These are phyloP conservation scores for Colletotrichum horii DNA, from an alignment of 2,329 filamentous ascomycete species.

Conservation along the genomic window DNA sequence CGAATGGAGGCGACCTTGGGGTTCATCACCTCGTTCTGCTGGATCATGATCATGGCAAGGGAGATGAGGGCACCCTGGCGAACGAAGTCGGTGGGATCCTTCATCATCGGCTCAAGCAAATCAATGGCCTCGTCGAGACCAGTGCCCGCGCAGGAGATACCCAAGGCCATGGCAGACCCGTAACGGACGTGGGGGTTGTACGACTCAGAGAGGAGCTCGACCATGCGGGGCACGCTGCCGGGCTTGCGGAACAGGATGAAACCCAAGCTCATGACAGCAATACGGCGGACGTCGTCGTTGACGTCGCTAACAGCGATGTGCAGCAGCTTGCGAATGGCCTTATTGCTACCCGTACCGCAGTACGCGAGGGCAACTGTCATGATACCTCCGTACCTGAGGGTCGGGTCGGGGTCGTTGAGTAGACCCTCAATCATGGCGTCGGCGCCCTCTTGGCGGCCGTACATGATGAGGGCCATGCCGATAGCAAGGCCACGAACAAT, in stretches of 20 bases:
- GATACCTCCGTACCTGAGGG: conserved; percentile 94
- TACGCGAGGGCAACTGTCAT: conserved; percentile 98
- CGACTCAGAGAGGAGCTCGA: conserved; percentile 95
- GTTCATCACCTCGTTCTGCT: conserved; percentile 99
- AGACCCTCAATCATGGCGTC: conserved; percentile 95
- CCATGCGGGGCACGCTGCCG: conserved; percentile 96
- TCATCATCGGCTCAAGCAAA: conserved; percentile 97
- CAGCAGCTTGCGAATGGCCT: conserved; percentile 93
- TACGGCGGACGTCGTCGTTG: conserved; percentile 93
- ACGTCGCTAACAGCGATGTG: conserved; percentile 98
- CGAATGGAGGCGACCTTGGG: conserved; percentile 91
- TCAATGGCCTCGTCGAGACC: conserved; percentile 96
- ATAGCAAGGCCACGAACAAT: conserved; percentile 94
- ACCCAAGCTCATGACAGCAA: conserved; percentile 96
- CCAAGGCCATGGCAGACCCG: conserved; percentile 96
- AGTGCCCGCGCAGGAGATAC: conserved; percentile 96
- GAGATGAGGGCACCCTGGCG: conserved; percentile 95
- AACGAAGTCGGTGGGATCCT: conserved; percentile 98
- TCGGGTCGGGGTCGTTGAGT: conserved; percentile 91
- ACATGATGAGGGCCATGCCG: conserved; percentile 99
- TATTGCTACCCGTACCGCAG: conserved; percentile 97
- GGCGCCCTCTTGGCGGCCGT: conserved; percentile 90
- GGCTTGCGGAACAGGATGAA: conserved; percentile 99
- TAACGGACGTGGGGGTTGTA: conserved; percentile 99
- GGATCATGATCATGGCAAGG: conserved; percentile 97